Base-by-base conservation (phyloP, 1,284 basidiomycete species). In the Tremellales sp. region DNA sequence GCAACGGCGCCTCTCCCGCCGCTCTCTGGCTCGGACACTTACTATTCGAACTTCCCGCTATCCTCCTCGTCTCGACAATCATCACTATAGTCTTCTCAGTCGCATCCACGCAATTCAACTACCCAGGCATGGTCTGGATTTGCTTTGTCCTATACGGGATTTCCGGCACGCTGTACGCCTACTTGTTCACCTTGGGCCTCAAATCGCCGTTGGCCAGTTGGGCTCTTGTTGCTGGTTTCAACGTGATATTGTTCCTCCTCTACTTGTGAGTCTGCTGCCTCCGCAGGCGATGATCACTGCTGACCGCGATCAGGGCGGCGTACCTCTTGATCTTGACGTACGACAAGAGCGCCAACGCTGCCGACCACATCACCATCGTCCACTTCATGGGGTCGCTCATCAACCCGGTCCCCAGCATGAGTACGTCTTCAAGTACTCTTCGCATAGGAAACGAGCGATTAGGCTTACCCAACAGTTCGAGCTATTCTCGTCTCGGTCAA, bases 21-120 rank as follows among this genome's bases (percentile, higher is more conserved):
- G 85, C 84, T 0, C 75, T 89, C 22, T 89, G 87, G 86, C 74
- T 88, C 2, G 87, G 87, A 0, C 87, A 89, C 68, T 76, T 88
- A 5, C 73, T 85, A 57, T 87, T 85, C 67, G 87, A 89, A 63
- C 75, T 82, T 0, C 79, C 85, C 3, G 80, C 81, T 57, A 78
- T 81, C 2, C 49, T 83, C 15, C 65, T 84, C 27, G 67, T 80
- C 15, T 77, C 84, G 0, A 82, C 82, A 0, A 70, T 85, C 40
- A 79, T 87, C 40, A 76, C 79, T 15, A 77, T 86, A 40, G 65
- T 87, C 10, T 85, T 84, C 57, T 81, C 81, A 2, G 48, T 45
- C 27, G 69, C 72, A 3, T 78, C 81, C 0, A 75, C 79, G 51
- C 82, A 87, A 57, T 88, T 90, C 66, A 76, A 82, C 52, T 85